Percentiles rank a stretch among this genome's conserved stretches.
Evolutionary conservation across 1,284 basidiomycete species (phyloP).

Genomic region (Ustilago xerochloae): DNA sequence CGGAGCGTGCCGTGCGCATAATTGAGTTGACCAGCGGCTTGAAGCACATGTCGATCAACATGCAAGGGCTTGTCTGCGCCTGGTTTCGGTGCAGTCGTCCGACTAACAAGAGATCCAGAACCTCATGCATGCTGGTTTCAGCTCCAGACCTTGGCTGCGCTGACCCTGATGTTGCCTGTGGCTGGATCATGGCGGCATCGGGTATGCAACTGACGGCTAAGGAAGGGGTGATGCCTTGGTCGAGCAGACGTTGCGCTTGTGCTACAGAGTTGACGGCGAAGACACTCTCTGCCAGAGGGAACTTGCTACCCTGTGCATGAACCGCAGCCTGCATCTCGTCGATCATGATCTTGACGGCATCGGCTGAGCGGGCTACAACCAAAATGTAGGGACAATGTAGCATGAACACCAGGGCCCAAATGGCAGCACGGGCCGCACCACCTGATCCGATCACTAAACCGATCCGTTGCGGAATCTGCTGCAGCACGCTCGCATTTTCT

Average conservation of each 20-base stretch:
- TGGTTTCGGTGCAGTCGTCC: slow-evolving; percentile 10
- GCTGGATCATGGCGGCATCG: slow-evolving; percentile 8
- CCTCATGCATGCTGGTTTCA: neutral
- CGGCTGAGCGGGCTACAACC: slow-evolving; percentile 5
- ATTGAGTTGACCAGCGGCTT: slow-evolving; percentile 11
- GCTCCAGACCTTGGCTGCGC: neutral
- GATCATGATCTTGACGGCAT: neutral
- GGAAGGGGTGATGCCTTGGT: slow-evolving; percentile 12
- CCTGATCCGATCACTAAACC: slow-evolving; percentile 11
- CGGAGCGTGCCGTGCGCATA: slow-evolving; percentile 2
- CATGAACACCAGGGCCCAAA: slow-evolving; percentile 9
- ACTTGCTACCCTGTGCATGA: slow-evolving; percentile 1
- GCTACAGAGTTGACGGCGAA: slow-evolving; percentile 7
- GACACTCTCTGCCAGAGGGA: slow-evolving; percentile 1
- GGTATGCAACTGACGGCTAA: slow-evolving; percentile 16
- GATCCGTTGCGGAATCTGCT: slow-evolving; percentile 3
- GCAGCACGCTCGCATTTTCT: neutral
- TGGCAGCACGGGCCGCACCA: slow-evolving; percentile 10
- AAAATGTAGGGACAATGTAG: slow-evolving; percentile 5
- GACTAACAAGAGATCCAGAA: slow-evolving; percentile 5
- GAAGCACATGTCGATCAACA: slow-evolving; percentile 16
- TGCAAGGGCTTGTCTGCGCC: slow-evolving; percentile 5
- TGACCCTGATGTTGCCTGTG: too few species aligned
- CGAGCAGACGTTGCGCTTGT: slow-evolving; percentile 6
- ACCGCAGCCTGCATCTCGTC: slow-evolving; percentile 5